Base-by-base conservation (phyloP, 805 yeast genomes). In the Saccharomycopsis javanensis region DNA sequence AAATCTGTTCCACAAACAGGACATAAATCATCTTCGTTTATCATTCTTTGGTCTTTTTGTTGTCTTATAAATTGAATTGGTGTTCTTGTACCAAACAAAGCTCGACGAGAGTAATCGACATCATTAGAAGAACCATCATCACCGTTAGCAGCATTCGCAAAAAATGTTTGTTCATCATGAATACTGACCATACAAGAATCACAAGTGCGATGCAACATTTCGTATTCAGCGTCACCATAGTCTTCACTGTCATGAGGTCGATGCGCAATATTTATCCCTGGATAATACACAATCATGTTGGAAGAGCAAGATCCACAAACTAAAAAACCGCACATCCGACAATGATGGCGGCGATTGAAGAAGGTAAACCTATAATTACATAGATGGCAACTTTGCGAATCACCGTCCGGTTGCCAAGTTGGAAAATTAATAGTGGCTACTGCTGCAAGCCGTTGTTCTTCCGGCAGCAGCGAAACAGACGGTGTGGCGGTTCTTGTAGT, bases 281-380 rank as follows among this genome's bases (percentile, higher is more conserved):
- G 80, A 50, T 82, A 74, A 66, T 83, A 86, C 34, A 75, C 72
- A 5, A 80, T 74, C 46, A 70, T 68, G 23, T 78, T 74, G 7
- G 72, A 66, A 5, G 92, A 82, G 65, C 96, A 88, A 42, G 67
- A 64, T 31, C 81, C 84, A 69, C 96, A 88, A 16, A 85, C 87
- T 0, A 89, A 84, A 34, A 81, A 73, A 2, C 96, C 96, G 71
- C 96, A 88, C 58, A 72, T 75, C 55, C 94, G 75, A 68, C 96
- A 88, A 68, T 88, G 96, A 70, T 88, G 96, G 57, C 90, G 77
- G 57, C 96, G 75, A 66, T 74, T 79, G 68, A 85, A 82, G 57
- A 87, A 69, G 1, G 83, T 73, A 70, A 82, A 88, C 42, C 62
- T 56, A 0, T 67, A 60, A 31, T 66, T 65, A 67, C 96, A 88